phyloP scores from a whole-genome alignment of 257 asterid genomes.

The Leptodermis oblonga region DNA sequence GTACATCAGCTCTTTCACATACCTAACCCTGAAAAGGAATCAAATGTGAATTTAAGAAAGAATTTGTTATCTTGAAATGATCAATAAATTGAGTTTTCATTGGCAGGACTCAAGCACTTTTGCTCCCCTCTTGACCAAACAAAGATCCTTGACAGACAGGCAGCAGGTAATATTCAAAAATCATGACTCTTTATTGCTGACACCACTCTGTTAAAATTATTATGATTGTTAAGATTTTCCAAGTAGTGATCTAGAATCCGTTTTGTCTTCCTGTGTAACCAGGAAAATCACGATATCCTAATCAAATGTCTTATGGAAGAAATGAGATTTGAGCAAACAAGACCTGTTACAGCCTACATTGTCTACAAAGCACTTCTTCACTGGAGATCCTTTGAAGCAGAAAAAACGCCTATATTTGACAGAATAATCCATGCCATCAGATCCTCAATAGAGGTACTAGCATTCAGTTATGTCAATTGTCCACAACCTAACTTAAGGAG shows the following conservation, averaged over 20 bases:
- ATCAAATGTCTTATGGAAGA: conserved; percentile 82
- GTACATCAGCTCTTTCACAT: conserved; percentile 34
- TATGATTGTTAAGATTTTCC: not conserved
- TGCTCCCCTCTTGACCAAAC: conserved; percentile 56
- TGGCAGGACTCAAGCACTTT: conserved; percentile 51
- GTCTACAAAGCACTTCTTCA: conserved; percentile 74
- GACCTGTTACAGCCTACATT: conserved; percentile 77
- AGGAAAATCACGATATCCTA: conserved; percentile 86
- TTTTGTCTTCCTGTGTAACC: conserved; percentile 14
- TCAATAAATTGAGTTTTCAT: conserved; percentile 16
- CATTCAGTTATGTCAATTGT: not conserved
- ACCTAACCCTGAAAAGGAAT: conserved; percentile 8
- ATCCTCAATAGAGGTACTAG: conserved; percentile 75
- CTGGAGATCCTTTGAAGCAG: conserved; percentile 95
- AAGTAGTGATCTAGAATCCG: not conserved
- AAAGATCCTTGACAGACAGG: conserved; percentile 79
- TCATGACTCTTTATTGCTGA: not conserved
- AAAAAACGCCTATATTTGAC: conserved; percentile 73
- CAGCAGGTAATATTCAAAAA: conserved; percentile 67
- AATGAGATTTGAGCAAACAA: conserved; percentile 61
- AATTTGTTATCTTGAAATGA: conserved; percentile 7
- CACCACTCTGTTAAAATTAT: not conserved
- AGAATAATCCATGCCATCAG: conserved; percentile 81
- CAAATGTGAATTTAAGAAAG: not conserved
- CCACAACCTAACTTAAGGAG: not conserved